Conservation (phyloP, 768 basidiomycete species). For the Mycena rebaudengoi region DNA sequence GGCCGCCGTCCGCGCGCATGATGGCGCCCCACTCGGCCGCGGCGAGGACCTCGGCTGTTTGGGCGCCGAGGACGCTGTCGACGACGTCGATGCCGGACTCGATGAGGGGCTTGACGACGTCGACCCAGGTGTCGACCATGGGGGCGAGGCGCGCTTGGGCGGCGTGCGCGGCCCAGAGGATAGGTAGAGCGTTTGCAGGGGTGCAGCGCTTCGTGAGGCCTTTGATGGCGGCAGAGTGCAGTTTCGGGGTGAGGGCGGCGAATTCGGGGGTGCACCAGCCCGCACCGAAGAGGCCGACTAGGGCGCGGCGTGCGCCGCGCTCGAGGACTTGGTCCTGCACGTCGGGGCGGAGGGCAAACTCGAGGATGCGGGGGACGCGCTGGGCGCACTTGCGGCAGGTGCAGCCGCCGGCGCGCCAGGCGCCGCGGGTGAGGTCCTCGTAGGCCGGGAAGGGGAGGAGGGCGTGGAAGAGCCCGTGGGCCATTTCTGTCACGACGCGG, state of each 20-base stretch:
- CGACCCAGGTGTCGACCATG: conserved; percentile 78
- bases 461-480: conserved; percentile 89
- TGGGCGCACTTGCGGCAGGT: conserved; percentile 85
- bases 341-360: conserved; percentile 81
- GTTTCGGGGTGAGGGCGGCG: conserved; percentile 69
- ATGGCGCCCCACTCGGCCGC: conserved; percentile 78
- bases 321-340: conserved; percentile 79
- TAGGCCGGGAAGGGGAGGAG: conserved; percentile 84
- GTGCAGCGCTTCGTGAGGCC: conserved; percentile 77
- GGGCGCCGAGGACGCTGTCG: conserved; percentile 66
- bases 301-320: conserved; percentile 73
- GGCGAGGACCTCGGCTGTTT: conserved; percentile 72
- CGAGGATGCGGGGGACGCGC: conserved; percentile 83
- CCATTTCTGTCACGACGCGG: conserved; percentile 86
- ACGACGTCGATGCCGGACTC: conserved; percentile 65
- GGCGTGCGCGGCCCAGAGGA: conserved; percentile 73
- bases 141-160: conserved; percentile 63
- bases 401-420: conserved; percentile 88
- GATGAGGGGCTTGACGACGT: conserved; percentile 73
- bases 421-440: conserved; percentile 74
- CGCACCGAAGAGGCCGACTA: conserved; percentile 87
- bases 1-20: conserved; percentile 74
- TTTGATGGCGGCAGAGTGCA: conserved; percentile 73
- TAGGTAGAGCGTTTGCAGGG: conserved; percentile 69
- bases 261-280: conserved; percentile 90